Base-by-base conservation (phyloP, 768 basidiomycete genomes). In the Termitomyces sp. region DNA sequence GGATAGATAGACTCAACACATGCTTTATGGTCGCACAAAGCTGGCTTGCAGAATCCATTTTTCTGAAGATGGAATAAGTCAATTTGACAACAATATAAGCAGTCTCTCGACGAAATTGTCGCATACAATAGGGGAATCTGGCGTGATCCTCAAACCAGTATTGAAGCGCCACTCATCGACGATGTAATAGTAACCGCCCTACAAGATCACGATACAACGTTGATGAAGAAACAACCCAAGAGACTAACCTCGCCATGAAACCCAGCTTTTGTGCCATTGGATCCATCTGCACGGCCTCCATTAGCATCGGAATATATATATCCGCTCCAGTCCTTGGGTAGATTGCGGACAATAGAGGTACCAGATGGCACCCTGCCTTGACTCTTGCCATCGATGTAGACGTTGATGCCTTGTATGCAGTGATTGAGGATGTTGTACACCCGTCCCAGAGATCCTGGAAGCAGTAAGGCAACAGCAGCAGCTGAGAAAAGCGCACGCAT, bases 81-180 rank as follows among this genome's bases (percentile, higher is more conserved):
- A 57, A n/a, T 25, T 37, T 46, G 31, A 34, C n/a, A 34, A 9
- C 12, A 17, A 25, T 25, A 25, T 25, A 25, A 25, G 25, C 32
- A 6, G 14, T 10, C 34, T 9, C 51, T 8, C 5, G 20, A 17
- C 8, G 20, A 51, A 47, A 53, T 34, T 52, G 5, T 29, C 36
- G 59, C 70, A 37, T 57, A 72, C 73, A 9, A 62, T 50, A 34
- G 69, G 56, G 17, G 56, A 60, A 32, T 61, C 59, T 4, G 74
- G 74, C 0, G 60, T 57, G 43, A 77, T 73, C n/a, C 66, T 69
- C 11, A 77, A 66, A 5, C 71, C 76, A 10, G 69, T 71, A 29
- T 75, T 77, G 63, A 74, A 70, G n/a, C 70, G 62, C 25, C 68
- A 60, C 3, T 66, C 53, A 56, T 74, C 72, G 34, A 74, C 72